Evolutionary conservation across 1,139 yeast genomes (phyloP), one percentile per base, ranked within the genome.

Genomic region (Lodderomyces beijingensis): DNA sequence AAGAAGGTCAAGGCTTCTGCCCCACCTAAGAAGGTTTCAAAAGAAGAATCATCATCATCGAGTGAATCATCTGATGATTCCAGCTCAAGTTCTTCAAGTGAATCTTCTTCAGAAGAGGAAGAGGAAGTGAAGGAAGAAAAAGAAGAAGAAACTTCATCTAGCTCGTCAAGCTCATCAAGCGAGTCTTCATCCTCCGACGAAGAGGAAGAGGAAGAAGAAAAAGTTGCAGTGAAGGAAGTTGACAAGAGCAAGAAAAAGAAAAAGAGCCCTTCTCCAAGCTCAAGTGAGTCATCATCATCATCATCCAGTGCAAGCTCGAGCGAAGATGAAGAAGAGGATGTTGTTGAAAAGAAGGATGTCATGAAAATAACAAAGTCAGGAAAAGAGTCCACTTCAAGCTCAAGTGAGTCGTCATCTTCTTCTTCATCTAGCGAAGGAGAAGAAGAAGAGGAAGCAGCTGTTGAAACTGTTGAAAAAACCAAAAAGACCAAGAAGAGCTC

Each of bases 301-400:
- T 34, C 36, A 6, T 31, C 36, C 17, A 29, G 34, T 33, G 60
- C 55, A 33, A 45, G 33, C 38, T 30, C 33, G 12, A 25, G 30
- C 17, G 15, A 24, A 13, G 25, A 22, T 10, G 44, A 45, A 45
- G 54, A 59, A 55, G 55, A 49, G 50, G 55, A 54, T 43, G 51
- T 45, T 41, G 43, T 17, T 16, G 25, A 36, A 26, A 32, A n/a
- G 2, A 53, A 46, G 41, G 44, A 30, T 33, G 41, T 21, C 33
- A 43, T 40, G 42, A 48, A 53, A 20, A 24, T 38, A 43, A 46
- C 46, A 50, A 58, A 56, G 51, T 49, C 49, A 54, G 53, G 44
- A 52, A 47, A 42, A 44, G 46, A 27, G 3, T 17, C 28, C 14
- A 19, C 9, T 13, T 27, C 34, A 27, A 22, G 27, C 16, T 20